Base-by-base conservation (phyloP, 2,329 filamentous ascomycete genomes). In the Erysiphe pulchra region DNA sequence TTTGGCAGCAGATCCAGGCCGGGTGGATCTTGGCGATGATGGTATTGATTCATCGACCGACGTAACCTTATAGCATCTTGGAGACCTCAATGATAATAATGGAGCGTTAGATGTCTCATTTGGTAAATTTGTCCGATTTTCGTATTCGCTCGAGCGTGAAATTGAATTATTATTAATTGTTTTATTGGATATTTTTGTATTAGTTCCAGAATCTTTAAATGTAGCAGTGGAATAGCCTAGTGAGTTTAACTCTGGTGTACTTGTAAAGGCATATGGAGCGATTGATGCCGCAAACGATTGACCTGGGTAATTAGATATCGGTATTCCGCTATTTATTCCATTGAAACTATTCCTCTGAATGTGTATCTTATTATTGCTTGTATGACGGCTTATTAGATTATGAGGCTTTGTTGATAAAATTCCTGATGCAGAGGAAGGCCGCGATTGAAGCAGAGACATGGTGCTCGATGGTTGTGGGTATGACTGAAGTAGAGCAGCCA, bases 401-500 rank as follows among this genome's bases (percentile, higher is more conserved):
- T 63, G 54, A 36, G 54, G 52, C 46, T 57, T 49, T 30, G 47
- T 53, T 47, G 58, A 55, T 18, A 59, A 48, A 30, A 70, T 70
- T 56, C 68, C 70, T 47, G 71, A 70, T 38, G 73, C 68, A 49
- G 80, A 77, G 46, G 70, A 69, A 50, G 77, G 73, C 60, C 77
- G 73, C 55, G 77, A 71, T 61, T 84, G 80, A 56, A 86, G 75
- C 71, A 85, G 79, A 52, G 77, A 77, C 56, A 76, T 70, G 53
- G 79, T 76, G 9, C 17, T 44, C 57, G 76, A 75, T 63, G 83
- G 78, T 64, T 82, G 77, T 56, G 80, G 73, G 59, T 80, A 81
- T 50, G 78, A 75, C 65, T 87, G 82, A 58, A 86, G 78, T 67
- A 87, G 69, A 62, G 81, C 80, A 67, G 81, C 81, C 82, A 90